Base-by-base conservation (phyloP, 176 grass and related monocot species). In the Areca catechu region DNA sequence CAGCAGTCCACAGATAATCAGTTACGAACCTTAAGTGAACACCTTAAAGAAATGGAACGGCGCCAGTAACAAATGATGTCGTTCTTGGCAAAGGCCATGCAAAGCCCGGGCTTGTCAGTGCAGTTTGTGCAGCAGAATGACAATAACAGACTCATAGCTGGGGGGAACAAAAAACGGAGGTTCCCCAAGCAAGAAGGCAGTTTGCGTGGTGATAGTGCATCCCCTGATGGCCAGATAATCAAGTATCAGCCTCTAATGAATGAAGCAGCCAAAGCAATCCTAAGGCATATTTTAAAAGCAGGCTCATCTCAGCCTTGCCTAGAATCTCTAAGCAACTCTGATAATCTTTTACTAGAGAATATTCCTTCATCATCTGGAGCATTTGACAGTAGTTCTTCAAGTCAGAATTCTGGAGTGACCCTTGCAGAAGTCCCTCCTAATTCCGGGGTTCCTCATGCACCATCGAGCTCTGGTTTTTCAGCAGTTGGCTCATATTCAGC, bases 61-160 rank as follows among this genome's bases (percentile, higher is more conserved):
- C 65, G 88, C 0, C 94, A 93, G 27, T 84, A 98, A 16, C 88
- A 92, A 53, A 98, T 89, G 88, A 93, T 98, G 94, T 75, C 94
- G 67, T 98, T 98, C 78, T 60, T 93, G 67, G 84, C 84, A 20
- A 92, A 98, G 71, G 94, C 88, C 43, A 83, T 98, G 88, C 81
- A 83, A 66, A 92, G 62, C 49, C 88, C 88, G 69, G 84, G 88
- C 18, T 98, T 98, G 57, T 60, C 93, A 14, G 76, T 84, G 4
- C 84, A 98, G 68, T 89, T 98, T 30, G 88, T 98, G 37, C 84
- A 88, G 61, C 84, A 98, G 54, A 98, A 93, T 14, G 88, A 98
- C 60, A 84, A 78, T 15, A 93, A 55, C 63, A 86, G 84, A 52
- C 63, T 81, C 49, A 86, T 93, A 49, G 66, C 86, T 16, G 60